Evolutionary conservation across 1,139 yeast species (phyloP).

Genomic region (Diutina rugosa): DNA sequence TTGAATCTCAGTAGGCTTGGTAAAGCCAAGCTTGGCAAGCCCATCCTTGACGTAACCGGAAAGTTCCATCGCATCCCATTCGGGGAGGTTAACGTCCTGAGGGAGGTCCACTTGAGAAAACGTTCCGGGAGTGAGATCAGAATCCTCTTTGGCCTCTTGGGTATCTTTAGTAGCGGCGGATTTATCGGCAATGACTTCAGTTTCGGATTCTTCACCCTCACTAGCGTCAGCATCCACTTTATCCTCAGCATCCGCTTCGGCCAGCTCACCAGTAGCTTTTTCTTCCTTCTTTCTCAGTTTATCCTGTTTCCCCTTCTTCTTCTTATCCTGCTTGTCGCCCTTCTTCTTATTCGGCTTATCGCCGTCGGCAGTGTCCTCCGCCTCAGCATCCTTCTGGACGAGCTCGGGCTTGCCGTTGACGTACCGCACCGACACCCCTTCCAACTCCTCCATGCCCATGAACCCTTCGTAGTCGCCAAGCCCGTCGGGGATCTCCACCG

Average conservation of each 20-base stretch:
- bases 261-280: conserved; percentile 5
- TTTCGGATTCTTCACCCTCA: background rate
- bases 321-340: conserved; percentile 5
- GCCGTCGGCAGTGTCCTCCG: conserved; percentile 13
- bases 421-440: conserved; percentile 73
- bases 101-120: background rate
- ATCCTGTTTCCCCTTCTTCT: conserved; percentile 5
- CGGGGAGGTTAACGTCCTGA: background rate
- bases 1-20: conserved; percentile 77
- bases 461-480: conserved; percentile 83
- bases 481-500: conserved; percentile 73
- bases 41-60: conserved; percentile 23
- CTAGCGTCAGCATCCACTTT: background rate
- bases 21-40: conserved; percentile 43
- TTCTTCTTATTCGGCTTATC: conserved; percentile 3
- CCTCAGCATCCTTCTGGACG: conserved; percentile 25
- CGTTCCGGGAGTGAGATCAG: conserved; percentile 1
- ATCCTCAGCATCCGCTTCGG: conserved; percentile 5
- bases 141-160: conserved; percentile 9
- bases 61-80: background rate
- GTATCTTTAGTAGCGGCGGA: background rate
- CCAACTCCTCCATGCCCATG: conserved; percentile 86
- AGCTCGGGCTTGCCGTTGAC: conserved; percentile 57
- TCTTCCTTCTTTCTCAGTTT: conserved; percentile 6
- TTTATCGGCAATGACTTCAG: background rate